Evolutionary conservation across 257 asterid genomes (phyloP).

Genomic region (Leonotis leonurus): DNA sequence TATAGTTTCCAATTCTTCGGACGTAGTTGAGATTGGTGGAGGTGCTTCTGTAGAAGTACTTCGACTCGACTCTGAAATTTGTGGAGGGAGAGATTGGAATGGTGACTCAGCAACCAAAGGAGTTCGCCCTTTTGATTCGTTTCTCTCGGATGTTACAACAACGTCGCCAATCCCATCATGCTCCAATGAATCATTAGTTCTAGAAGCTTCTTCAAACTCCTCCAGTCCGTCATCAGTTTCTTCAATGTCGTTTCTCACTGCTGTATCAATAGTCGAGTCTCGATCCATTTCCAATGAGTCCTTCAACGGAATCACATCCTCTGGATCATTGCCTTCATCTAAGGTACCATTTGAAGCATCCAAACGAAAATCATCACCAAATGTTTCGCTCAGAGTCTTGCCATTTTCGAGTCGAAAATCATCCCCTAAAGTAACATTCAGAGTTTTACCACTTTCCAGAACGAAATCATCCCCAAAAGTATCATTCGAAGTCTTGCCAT

Average conservation of each 20-base stretch:
- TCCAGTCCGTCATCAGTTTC: constrained; percentile 14
- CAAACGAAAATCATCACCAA: no score
- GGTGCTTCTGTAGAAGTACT: constrained; percentile 13
- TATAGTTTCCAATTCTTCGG: background rate
- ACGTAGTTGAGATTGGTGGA: background rate
- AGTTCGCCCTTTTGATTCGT: constrained; percentile 6
- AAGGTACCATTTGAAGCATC: constrained; percentile 21
- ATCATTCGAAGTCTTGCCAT: constrained; percentile 7
- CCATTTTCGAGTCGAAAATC: constrained; percentile 13
- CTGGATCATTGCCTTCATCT: constrained; percentile 45
- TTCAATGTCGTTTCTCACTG: constrained; percentile 18
- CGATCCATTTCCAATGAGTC: constrained; percentile 27
- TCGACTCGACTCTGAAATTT: constrained; percentile 12
- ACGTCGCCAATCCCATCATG: constrained; percentile 11
- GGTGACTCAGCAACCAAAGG: constrained; percentile 21
- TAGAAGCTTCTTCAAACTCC: constrained; percentile 19
- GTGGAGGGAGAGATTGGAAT: constrained; percentile 9
- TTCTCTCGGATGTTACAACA: constrained; percentile 13
- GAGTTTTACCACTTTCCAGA: background rate
- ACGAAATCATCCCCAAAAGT: constrained; percentile 11
- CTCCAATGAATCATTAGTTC: constrained; percentile 12
- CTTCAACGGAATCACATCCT: constrained; percentile 44
- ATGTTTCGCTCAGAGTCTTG: no score
- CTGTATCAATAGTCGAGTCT: constrained; percentile 21
- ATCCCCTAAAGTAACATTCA: background rate